Conservation (phyloP, 768 basidiomycete species). For the Auriculariales sp. region DNA sequence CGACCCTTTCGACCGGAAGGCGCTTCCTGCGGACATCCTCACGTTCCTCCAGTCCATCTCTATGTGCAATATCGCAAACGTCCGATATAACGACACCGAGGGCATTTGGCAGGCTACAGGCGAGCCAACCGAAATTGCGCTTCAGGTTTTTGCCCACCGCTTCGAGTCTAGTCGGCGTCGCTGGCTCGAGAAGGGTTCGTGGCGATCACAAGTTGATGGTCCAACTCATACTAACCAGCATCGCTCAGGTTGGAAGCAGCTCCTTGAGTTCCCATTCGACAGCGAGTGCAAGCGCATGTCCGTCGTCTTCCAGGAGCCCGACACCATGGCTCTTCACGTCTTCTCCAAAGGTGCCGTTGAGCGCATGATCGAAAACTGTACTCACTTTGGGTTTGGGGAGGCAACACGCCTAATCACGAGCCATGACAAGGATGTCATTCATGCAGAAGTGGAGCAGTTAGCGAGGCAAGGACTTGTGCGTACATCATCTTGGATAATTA, state of each 20-base stretch:
- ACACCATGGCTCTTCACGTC: neutral
- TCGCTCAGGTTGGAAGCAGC: constrained; percentile 22
- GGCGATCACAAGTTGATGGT: too few relatives aligned
- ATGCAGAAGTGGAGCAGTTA: constrained; percentile 16
- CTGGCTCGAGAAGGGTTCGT: neutral
- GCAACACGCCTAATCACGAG: constrained; percentile 13
- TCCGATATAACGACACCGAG: constrained; percentile 17
- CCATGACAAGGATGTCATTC: constrained; percentile 11
- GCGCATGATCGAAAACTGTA: constrained; percentile 34
- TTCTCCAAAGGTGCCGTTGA: constrained; percentile 27
- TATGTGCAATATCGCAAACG: constrained; percentile 3
- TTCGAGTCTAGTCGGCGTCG: constrained; percentile 24
- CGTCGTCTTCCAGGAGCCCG: constrained; percentile 19
- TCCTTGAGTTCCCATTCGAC: constrained; percentile 30
- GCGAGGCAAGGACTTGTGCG: constrained; percentile 24
- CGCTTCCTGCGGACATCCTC: neutral
- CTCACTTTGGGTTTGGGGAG: constrained; percentile 12
- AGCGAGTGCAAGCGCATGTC: constrained; percentile 39
- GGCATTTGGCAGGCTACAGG: constrained; percentile 25
- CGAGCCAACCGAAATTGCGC: constrained; percentile 40
- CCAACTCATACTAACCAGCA: constrained; percentile 15
- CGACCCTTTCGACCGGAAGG: neutral
- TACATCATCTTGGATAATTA: constrained; percentile 16
- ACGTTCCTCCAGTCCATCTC: neutral
- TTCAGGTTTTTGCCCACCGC: constrained; percentile 39